Percentiles rank a stretch among this genome's conserved stretches.
Conservation (phyloP, 352 stramenopile genomes). For the Phytophthora cryptogea region DNA sequence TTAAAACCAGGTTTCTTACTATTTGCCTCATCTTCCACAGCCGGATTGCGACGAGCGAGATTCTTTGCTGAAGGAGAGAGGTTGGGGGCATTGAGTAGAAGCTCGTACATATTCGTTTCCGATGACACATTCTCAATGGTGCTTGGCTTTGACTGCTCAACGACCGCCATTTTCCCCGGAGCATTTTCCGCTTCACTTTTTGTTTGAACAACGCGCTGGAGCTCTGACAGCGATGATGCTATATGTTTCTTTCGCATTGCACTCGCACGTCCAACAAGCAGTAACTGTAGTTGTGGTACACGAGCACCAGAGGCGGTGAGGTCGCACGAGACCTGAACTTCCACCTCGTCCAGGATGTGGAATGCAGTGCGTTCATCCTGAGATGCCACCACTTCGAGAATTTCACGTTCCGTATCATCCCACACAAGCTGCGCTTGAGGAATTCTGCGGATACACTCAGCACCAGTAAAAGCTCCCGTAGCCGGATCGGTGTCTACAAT, state of each 20-base stretch:
- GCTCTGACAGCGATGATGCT: constrained; percentile 51
- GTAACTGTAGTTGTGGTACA: constrained; percentile 73
- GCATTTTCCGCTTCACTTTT: constrained; percentile 26
- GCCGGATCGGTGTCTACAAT: constrained; percentile 64
- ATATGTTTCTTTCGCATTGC: constrained; percentile 35
- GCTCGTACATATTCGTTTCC: constrained; percentile 39
- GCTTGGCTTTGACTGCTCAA: not conserved
- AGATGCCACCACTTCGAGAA: constrained; percentile 31
- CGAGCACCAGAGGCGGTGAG: constrained; percentile 67
- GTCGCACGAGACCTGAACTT: constrained; percentile 84
- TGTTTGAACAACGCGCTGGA: constrained; percentile 73
- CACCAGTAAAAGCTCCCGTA: constrained; percentile 61
- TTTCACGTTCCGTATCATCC: constrained; percentile 34
- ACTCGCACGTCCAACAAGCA: constrained; percentile 66
- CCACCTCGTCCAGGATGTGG: constrained; percentile 71
- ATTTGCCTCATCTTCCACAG: constrained; percentile 22
- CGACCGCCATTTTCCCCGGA: not conserved
- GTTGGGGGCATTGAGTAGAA: constrained; percentile 32
- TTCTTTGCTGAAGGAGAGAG: constrained; percentile 44
- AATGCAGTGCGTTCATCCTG: constrained; percentile 39
- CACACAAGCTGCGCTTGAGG: constrained; percentile 52
- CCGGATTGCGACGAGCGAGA: constrained; percentile 18
- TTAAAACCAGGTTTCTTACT: constrained; percentile 31
- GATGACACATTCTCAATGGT: constrained; percentile 5
- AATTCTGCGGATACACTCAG: constrained; percentile 67